Conservation (phyloP, 148 eudicot species). For the Simmondsia chinensis region DNA sequence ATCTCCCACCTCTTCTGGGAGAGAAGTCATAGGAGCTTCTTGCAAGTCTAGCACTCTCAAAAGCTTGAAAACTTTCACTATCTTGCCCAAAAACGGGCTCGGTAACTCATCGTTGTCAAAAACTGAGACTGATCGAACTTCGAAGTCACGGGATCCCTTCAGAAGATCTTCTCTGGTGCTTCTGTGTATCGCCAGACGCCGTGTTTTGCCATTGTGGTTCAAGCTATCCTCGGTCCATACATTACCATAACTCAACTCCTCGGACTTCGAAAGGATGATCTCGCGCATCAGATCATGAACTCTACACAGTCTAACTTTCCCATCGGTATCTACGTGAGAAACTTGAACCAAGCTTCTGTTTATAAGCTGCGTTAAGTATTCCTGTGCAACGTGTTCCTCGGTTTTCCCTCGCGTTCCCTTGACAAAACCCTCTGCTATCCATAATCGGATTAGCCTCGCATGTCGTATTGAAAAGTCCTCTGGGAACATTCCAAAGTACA, state of each 20-base stretch:
- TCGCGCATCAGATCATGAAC: constrained; percentile 11
- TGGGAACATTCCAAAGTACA: no score
- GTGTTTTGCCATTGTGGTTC: neutral
- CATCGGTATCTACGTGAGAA: neutral
- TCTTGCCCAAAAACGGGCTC: neutral
- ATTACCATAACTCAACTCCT: constrained; percentile 1
- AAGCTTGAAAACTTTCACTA: constrained; percentile 1
- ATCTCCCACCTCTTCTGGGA: constrained; percentile 9
- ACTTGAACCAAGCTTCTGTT: constrained; percentile 12
- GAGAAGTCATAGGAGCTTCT: constrained; percentile 1
- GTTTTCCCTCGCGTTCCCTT: neutral
- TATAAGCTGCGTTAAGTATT: constrained; percentile 1
- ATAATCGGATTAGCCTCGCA: no score
- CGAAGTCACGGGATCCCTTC: neutral
- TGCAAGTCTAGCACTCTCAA: constrained; percentile 17
- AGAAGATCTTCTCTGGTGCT: neutral
- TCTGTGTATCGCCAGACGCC: constrained; percentile 1
- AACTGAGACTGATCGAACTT: neutral
- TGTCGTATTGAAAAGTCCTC: no score
- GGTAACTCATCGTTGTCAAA: neutral
- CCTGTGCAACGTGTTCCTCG: constrained; percentile 3
- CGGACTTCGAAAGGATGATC: constrained; percentile 5
- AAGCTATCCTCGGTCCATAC: neutral
- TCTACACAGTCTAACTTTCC: neutral
- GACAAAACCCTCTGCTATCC: no score